Base-by-base conservation (phyloP, 345 rosid genomes). In the Gossypium stocksii region DNA sequence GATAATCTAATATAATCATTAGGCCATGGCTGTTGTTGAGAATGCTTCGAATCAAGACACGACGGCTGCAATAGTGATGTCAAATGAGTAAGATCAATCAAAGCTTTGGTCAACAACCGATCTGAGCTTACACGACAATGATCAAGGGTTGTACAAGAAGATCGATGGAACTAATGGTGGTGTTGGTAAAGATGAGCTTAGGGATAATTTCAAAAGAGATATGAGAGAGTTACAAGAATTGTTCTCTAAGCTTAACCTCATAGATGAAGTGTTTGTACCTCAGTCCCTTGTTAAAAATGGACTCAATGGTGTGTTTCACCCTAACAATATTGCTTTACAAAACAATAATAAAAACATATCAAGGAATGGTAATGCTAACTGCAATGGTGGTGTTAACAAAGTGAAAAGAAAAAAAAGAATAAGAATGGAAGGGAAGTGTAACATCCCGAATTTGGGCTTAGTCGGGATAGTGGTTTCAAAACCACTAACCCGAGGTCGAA, bases 241-340 rank as follows among this genome's bases (percentile, higher is more conserved):
- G 41, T 89, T 93, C 76, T 87, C 97, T 25, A 93, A 93, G 83
- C 93, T 93, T 19, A 93, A 93, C 58, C 98, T 97, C 65, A 84
- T 89, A 93, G 98, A 97, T 41, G 82, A 85, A 79, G 98, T 89
- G 84, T 93, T 93, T 73, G 97, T 93, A 58, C 97, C 98, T 77
- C 93, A 88, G 58, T 91, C 98, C 0, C 84, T 82, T 27, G 78
- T 83, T 74, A 84, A 80, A 29, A 78, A 75, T 67, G 80, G 74
- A 2, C 65, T 12, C 79, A 70, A 81, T 54, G 86, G 83, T 17
- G 84, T 87, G 25, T 82, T 87, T 76, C 78, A 76, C 70, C 22
- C 83, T 78, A 78, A 80, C 81, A 81, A 78, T 71, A 66, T 83
- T 10, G 72, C 78, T 29, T 71, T 77, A 73, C 73, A 27, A 11